phyloP scores from a whole-genome alignment of 768 basidiomycete genomes.

The Suillus brevipes region DNA sequence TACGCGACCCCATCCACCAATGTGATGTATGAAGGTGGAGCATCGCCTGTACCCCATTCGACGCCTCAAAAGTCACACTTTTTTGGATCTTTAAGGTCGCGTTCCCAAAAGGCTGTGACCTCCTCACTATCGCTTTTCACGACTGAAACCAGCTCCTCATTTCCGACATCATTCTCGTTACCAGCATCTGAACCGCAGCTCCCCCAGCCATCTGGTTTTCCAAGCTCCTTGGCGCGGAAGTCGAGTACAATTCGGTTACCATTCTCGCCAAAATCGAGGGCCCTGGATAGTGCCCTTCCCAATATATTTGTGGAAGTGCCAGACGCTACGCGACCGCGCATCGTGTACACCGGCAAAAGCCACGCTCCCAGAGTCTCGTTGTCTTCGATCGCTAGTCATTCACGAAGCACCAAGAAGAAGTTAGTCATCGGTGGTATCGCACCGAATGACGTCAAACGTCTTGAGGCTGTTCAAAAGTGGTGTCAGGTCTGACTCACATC shows the following conservation, averaged over 20 bases:
- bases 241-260: constrained; percentile 34
- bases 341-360: constrained; percentile 29
- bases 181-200: constrained; percentile 42
- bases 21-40: constrained; percentile 40
- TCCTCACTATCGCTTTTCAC: constrained; percentile 37
- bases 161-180: constrained; percentile 40
- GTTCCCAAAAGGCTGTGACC: constrained; percentile 25
- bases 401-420: constrained; percentile 52
- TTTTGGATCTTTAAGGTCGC: constrained; percentile 34
- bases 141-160: constrained; percentile 24
- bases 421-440: constrained; percentile 72
- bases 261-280: constrained; percentile 25
- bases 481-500: constrained; percentile 54
- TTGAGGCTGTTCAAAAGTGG: constrained; percentile 72
- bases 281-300: constrained; percentile 11
- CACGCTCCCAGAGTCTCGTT: constrained; percentile 30
- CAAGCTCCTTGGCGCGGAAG: constrained; percentile 32
- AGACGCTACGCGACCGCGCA: constrained; percentile 28
- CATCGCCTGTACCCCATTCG: constrained; percentile 41
- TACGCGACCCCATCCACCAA: constrained; percentile 38
- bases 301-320: constrained; percentile 29
- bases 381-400: constrained; percentile 34
- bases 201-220: constrained; percentile 34
- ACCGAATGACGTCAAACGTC: constrained; percentile 56
- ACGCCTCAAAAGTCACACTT: constrained; percentile 35